These are phyloP conservation scores for Paecilomyces sp. DNA, from an alignment of 2,329 filamentous ascomycete genomes.

Conservation along the genomic window DNA sequence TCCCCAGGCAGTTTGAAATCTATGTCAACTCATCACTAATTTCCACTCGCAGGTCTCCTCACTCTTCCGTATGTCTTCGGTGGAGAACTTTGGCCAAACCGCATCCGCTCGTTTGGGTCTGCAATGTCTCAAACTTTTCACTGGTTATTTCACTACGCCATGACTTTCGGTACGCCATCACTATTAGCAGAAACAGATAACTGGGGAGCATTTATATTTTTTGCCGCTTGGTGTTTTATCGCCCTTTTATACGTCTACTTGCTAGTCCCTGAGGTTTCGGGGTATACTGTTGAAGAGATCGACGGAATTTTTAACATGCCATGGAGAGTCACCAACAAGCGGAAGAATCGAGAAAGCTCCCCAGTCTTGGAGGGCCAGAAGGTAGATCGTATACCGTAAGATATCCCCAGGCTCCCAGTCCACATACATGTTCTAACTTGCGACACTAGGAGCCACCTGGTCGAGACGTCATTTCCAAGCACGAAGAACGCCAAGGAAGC, in stretches of 20 bases:
- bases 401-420: no score
- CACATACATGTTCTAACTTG: no score
- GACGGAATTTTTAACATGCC: no score
- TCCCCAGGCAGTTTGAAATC: conserved; percentile 1
- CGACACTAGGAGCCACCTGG: no score
- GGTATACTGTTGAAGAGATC: no score
- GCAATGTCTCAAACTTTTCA: conserved; percentile 34
- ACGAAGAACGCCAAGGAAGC: no score
- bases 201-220: conserved; percentile 40
- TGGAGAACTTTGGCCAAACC: conserved; percentile 40
- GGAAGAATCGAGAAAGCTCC: no score
- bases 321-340: no score
- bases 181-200: conserved; percentile 28
- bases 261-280: conserved; percentile 28
- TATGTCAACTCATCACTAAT: no score
- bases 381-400: no score
- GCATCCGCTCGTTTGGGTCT: conserved; percentile 39
- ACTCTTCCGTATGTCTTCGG: conserved; percentile 41
- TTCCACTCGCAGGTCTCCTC: conserved; percentile 19
- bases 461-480: no score
- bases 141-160: conserved; percentile 39
- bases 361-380: no score
- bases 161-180: conserved; percentile 27
- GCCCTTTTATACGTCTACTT: conserved; percentile 33
- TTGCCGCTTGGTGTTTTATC: conserved; percentile 32